These are phyloP conservation scores for Venturia nashicola DNA, from an alignment of 2,329 filamentous ascomycete genomes.

Conservation along the genomic window DNA sequence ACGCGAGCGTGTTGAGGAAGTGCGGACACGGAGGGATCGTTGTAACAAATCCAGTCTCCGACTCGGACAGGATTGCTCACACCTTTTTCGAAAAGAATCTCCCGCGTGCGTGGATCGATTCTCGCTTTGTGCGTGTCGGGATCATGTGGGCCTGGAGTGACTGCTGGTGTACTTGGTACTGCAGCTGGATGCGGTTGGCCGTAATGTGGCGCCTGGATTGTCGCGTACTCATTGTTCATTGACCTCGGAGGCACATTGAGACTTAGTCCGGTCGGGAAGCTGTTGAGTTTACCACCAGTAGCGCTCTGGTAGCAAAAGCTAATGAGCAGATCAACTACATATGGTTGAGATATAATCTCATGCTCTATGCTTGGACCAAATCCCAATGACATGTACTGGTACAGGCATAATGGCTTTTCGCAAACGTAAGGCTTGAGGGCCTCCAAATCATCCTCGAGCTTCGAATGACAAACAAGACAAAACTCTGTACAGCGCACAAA, in stretches of 20 bases:
- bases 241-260: slow-evolving; percentile 6
- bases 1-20: slow-evolving; percentile 22
- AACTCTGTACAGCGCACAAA: slow-evolving; percentile 75
- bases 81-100: slow-evolving; percentile 30
- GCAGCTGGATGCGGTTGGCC: background rate
- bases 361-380: slow-evolving; percentile 78
- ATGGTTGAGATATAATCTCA: slow-evolving; percentile 66
- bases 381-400: slow-evolving; percentile 78
- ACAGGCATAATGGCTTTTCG: slow-evolving; percentile 61
- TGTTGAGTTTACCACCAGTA: background rate
- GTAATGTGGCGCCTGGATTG: background rate
- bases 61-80: slow-evolving; percentile 23
- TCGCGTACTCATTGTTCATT: background rate
- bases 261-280: slow-evolving; percentile 6
- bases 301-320: slow-evolving; percentile 58
- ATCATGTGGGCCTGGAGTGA: slow-evolving; percentile 2
- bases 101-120: slow-evolving; percentile 25
- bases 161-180: background rate
- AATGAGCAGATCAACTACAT: slow-evolving; percentile 72
- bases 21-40: background rate
- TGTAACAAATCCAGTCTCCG: slow-evolving; percentile 40
- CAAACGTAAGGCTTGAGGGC: slow-evolving; percentile 69
- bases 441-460: slow-evolving; percentile 50
- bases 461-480: slow-evolving; percentile 73
- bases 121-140: slow-evolving; percentile 4